Percentiles rank a stretch among this genome's conserved stretches.
phyloP scores from a whole-genome alignment of 805 yeast species.

The Nakazawaea ernobii region DNA sequence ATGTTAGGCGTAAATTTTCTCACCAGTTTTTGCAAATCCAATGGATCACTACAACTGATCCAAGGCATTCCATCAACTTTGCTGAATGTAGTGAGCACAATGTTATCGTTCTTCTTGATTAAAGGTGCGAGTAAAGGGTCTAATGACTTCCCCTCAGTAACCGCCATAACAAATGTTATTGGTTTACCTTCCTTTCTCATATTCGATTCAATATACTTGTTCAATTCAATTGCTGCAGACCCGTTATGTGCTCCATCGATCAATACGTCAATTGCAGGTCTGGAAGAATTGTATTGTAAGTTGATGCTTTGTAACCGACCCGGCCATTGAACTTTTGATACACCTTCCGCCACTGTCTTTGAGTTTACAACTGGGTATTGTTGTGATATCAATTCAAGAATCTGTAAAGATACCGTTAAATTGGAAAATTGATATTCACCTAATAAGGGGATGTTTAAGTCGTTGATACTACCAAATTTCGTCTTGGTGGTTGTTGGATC shows the following conservation, averaged over 20 bases:
- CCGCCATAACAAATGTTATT: constrained; percentile 60
- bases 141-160: constrained; percentile 69
- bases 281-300: constrained; percentile 20
- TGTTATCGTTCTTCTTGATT: constrained; percentile 43
- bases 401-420: constrained; percentile 58
- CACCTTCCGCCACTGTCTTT: constrained; percentile 40
- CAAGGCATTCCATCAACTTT: constrained; percentile 91
- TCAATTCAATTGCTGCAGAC: constrained; percentile 73
- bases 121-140: constrained; percentile 45
- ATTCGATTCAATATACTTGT: constrained; percentile 38
- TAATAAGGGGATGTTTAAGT: constrained; percentile 44
- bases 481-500: constrained; percentile 5
- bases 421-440: constrained; percentile 75
- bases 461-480: constrained; percentile 10
- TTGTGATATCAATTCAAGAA: constrained; percentile 35
- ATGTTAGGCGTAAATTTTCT: constrained; percentile 22
- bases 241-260: constrained; percentile 94
- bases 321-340: constrained; percentile 66
- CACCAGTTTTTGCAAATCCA: constrained; percentile 22
- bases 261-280: constrained; percentile 31
- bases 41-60: constrained; percentile 49
- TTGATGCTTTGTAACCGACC: constrained; percentile 67
- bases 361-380: constrained; percentile 19
- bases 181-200: constrained; percentile 17
- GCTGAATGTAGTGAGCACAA: constrained; percentile 60